Evolutionary conservation across 2,329 filamentous ascomycete genomes (phyloP).

Genomic region (Verticillium alfalfae): DNA sequence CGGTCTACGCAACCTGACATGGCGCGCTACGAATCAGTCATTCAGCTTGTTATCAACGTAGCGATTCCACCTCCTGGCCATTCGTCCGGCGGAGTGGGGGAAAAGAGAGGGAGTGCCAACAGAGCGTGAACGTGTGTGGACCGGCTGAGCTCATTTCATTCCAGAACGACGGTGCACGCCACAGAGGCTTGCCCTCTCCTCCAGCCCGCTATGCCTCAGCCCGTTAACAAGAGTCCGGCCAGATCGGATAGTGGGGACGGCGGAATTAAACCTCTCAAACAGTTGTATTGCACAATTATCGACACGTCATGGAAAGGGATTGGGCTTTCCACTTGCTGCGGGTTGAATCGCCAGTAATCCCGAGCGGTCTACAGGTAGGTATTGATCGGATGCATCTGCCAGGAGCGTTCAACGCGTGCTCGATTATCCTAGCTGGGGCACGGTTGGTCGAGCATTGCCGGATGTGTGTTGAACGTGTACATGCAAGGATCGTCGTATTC

Average conservation of each 20-base stretch:
- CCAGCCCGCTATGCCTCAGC: not conserved
- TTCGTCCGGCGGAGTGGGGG: not conserved
- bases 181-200: not conserved
- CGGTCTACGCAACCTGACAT: not conserved
- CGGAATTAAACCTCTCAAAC: not conserved
- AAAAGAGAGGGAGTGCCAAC: not conserved
- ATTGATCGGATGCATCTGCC: not conserved
- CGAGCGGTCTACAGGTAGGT: not conserved
- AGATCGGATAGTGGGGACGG: not conserved
- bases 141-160: not conserved
- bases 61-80: not conserved
- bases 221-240: not conserved
- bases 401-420: not conserved
- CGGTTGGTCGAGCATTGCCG: not conserved
- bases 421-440: no score
- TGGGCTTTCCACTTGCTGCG: not conserved
- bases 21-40: not conserved
- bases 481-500: not conserved
- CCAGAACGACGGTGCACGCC: not conserved
- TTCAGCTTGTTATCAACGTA: not conserved
- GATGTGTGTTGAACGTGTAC: no score
- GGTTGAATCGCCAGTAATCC: not conserved
- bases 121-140: not conserved
- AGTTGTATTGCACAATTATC: not conserved
- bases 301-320: not conserved